Conservation (phyloP, 352 stramenopile species). For the Phytophthora uliginosa region DNA sequence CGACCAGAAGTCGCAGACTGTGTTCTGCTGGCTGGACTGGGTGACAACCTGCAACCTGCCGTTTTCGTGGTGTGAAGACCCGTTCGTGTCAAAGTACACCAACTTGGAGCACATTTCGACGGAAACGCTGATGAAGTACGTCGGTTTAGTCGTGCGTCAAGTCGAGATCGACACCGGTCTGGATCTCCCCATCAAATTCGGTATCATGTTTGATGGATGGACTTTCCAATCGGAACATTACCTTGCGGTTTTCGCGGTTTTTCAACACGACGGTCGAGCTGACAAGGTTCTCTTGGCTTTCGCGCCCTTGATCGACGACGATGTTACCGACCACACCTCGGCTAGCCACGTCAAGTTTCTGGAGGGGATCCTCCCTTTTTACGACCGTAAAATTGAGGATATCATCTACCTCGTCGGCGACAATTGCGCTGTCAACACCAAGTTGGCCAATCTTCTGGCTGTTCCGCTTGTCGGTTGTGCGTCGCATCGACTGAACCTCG, state of each 20-base stretch:
- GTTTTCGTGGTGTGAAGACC: constrained; percentile 8
- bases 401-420: constrained; percentile 4
- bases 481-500: constrained; percentile 9
- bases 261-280: neutral
- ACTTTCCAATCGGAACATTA: neutral
- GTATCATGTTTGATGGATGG: neutral
- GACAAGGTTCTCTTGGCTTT: neutral
- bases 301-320: neutral
- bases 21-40: neutral
- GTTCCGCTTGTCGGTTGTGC: constrained; percentile 2
- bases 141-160: too few relatives aligned
- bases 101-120: neutral
- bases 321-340: neutral
- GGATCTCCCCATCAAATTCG: neutral
- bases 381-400: neutral
- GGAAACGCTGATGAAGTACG: too few relatives aligned
- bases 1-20: constrained; percentile 1
- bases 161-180: neutral
- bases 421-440: constrained; percentile 8
- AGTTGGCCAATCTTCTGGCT: neutral
- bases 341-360: constrained; percentile 9
- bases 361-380: constrained; percentile 5
- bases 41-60: neutral
- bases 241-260: constrained; percentile 3
- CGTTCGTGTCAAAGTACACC: constrained; percentile 1